Conservation (phyloP, 768 basidiomycete species). For the Mycena indigotica region DNA sequence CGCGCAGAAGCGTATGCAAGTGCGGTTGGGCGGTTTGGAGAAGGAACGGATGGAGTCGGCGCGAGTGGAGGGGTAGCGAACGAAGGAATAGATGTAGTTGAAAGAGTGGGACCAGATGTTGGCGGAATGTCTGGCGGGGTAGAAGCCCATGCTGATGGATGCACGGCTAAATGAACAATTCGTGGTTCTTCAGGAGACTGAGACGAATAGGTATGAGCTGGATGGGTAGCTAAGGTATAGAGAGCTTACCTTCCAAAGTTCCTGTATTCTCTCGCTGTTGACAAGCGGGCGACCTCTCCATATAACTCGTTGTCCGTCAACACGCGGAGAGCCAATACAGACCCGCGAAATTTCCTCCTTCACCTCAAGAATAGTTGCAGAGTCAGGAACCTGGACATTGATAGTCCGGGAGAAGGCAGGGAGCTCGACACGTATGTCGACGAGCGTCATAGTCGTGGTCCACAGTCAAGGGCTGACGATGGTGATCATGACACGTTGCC, state of each 20-base stretch:
- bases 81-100: constrained; percentile 10
- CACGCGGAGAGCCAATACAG: constrained; percentile 65
- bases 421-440: constrained; percentile 68
- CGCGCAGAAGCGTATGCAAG: constrained; percentile 42
- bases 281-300: constrained; percentile 70
- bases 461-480: constrained; percentile 9
- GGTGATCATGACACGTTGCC: constrained; percentile 27
- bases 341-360: constrained; percentile 63
- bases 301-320: constrained; percentile 76
- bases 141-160: constrained; percentile 73
- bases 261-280: constrained; percentile 65
- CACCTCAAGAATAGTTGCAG: constrained; percentile 59
- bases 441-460: constrained; percentile 38
- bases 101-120: constrained; percentile 15
- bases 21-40: constrained; percentile 19
- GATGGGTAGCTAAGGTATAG: not conserved
- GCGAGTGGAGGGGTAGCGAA: constrained; percentile 1
- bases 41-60: constrained; percentile 5
- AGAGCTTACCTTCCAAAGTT: constrained; percentile 67
- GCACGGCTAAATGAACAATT: constrained; percentile 76
- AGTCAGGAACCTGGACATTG: constrained; percentile 48
- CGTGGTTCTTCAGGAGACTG: constrained; percentile 60
- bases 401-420: constrained; percentile 77
- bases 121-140: constrained; percentile 46
- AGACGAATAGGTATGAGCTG: constrained; percentile 5